Evolutionary conservation across 352 stramenopile species (phyloP), one percentile per base, ranked within the genome.

Genomic region (Plasmopara viticola): DNA sequence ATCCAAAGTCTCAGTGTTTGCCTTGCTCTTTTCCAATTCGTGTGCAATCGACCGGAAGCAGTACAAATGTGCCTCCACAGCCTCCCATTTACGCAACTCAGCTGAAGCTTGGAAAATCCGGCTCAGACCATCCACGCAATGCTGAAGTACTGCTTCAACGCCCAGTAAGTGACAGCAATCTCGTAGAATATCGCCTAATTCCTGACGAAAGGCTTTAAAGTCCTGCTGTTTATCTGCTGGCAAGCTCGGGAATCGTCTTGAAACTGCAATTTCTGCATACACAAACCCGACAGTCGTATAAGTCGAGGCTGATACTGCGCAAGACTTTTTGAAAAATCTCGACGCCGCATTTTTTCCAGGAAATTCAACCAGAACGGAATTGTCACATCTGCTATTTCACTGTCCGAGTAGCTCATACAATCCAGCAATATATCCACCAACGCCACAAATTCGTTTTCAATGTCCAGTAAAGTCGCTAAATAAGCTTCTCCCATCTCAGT

Each of bases 401-500:
- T 60, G 14, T 95, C 84, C 7, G 72, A 66, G 51, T 85, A 89
- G 25, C 73, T 72, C 77, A 94, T 94, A 53, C 85, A 95, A 51
- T 92, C 84, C n/a, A 91, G 56, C n/a, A 96, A 64, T 35, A 94
- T 62, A 43, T 95, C 78, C 6, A 95, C 80, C 1, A 96, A 65
- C 8, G 72, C 64, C 4, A 66, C 65, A 52, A 94, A 74, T 15
- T 75, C 67, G 18, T 79, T 73, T 2, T 72, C 66, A 37, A 29
- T 29, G 42, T 35, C 53, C 18, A 95, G 34, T 8, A 96, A 60
- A 45, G 95, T 44, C 31, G 83, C 62, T 44, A 96, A 68, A 62
- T 93, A 95, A 12, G 76, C 76, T 44, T 97, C 88, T 9, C 74
- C 81, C 66, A 95, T 90, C 54, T 97, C 88, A 0, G 88, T 95